Conservation (phyloP, 202 grass and related monocot genomes). For the Carex sylvatica region DNA sequence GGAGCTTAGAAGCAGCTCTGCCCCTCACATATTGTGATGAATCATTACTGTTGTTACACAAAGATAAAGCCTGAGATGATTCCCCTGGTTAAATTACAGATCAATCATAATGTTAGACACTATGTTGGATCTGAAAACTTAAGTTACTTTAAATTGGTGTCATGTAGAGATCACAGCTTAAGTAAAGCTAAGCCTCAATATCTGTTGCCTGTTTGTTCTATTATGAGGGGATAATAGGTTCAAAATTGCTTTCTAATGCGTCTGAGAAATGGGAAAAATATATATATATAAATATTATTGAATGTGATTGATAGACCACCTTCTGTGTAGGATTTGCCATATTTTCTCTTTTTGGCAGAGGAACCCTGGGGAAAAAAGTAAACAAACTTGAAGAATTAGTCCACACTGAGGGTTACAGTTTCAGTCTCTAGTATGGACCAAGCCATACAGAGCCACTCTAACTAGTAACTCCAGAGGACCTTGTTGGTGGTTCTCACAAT, state of each 20-base stretch:
- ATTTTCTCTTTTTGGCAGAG: conserved; percentile 67
- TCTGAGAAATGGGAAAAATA: not conserved
- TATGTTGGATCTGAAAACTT: not conserved
- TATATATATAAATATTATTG: not conserved
- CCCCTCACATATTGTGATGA: conserved; percentile 7
- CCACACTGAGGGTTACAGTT: conserved; percentile 16
- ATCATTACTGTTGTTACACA: conserved; percentile 25
- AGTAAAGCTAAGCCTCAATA: not conserved
- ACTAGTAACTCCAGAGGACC: conserved; percentile 25
- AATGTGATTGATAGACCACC: conserved; percentile 29
- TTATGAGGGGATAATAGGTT: not conserved
- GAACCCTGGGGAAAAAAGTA: conserved; percentile 45
- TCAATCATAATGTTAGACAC: conserved; percentile 22
- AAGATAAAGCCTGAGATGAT: conserved; percentile 34
- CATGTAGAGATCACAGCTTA: not conserved
- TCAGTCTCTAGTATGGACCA: conserved; percentile 17
- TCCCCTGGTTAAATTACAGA: conserved; percentile 47
- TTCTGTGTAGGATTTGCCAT: conserved; percentile 24
- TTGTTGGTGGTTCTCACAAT: not conserved
- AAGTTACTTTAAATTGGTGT: not conserved
- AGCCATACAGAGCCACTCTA: conserved; percentile 16
- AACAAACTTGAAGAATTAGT: conserved; percentile 25
- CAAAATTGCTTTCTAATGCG: conserved; percentile 19
- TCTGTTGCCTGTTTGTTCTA: not conserved
- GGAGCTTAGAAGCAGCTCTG: conserved; percentile 49